These are phyloP conservation scores for Monilinia aucupariae DNA, from an alignment of 2,329 filamentous ascomycete species.

Conservation along the genomic window DNA sequence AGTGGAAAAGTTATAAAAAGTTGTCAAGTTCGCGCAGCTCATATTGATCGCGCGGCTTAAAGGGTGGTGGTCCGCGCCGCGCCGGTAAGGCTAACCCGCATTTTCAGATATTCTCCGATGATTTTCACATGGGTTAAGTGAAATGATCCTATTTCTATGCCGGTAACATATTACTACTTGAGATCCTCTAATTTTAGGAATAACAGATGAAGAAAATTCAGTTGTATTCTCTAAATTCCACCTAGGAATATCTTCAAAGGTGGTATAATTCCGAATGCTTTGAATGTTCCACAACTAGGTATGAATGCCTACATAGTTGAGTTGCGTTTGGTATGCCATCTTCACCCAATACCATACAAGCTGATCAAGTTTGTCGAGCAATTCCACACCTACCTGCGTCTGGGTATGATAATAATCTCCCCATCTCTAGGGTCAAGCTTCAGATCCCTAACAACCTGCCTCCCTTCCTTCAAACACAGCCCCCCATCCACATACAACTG, in stretches of 20 bases:
- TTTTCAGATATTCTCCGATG: not conserved
- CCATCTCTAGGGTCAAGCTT: constrained; percentile 30
- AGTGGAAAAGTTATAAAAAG: not conserved
- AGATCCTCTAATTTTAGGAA: not conserved
- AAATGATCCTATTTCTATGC: not conserved
- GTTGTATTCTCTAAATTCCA: not conserved
- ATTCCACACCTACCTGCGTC: not conserved
- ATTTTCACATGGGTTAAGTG: constrained; percentile 1
- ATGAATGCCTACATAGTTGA: not conserved
- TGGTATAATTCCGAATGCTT: not conserved
- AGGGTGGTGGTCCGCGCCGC: not conserved
- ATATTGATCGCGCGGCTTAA: not conserved
- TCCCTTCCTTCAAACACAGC: constrained; percentile 22
- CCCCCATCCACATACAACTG: constrained; percentile 28
- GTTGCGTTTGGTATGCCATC: not conserved
- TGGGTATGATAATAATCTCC: constrained; percentile 27
- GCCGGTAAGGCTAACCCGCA: not conserved
- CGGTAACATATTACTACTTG: not conserved
- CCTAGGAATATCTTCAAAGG: not conserved
- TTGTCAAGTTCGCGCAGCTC: not conserved
- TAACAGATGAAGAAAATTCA: not conserved
- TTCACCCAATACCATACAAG: not conserved
- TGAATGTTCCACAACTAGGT: not conserved
- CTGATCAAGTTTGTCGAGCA: not conserved
- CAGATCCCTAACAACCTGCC: constrained; percentile 15